These are phyloP conservation scores for Backusella circina DNA, from an alignment of 192 early-diverging fungal genomes.

Conservation along the genomic window DNA sequence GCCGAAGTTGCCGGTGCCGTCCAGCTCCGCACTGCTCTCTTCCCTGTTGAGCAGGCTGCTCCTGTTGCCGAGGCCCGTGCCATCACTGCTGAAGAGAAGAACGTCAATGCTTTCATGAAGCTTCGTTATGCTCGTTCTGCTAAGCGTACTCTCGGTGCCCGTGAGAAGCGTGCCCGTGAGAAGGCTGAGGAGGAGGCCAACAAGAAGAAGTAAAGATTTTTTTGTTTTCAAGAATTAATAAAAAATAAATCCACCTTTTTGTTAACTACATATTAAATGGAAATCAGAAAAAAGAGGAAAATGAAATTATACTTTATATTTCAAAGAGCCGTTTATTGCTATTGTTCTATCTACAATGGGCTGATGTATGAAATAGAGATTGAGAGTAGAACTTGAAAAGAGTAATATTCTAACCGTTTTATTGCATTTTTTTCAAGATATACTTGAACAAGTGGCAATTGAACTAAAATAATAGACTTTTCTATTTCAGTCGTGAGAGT, in stretches of 20 bases:
- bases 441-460: too few relatives aligned
- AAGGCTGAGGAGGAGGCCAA: constrained; percentile 81
- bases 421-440: too few relatives aligned
- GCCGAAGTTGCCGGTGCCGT: constrained; percentile 54
- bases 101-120: constrained; percentile 58
- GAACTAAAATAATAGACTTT: too few relatives aligned
- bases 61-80: constrained; percentile 48
- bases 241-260: background rate
- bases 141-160: constrained; percentile 69
- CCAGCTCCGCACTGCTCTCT: constrained; percentile 62
- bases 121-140: constrained; percentile 79
- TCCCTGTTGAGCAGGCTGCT: constrained; percentile 63
- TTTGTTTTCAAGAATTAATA: background rate
- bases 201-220: constrained; percentile 37
- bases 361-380: too few relatives aligned
- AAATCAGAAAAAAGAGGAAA: background rate
- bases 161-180: constrained; percentile 75
- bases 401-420: too few relatives aligned
- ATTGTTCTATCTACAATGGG: too few relatives aligned
- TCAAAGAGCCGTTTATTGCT: background rate
- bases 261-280: background rate
- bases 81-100: constrained; percentile 55
- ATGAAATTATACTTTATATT: background rate
- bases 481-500: too few relatives aligned
- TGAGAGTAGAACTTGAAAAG: too few relatives aligned